Evolutionary conservation across 192 early-diverging fungal species (phyloP), one percentile per base, ranked within the genome.

Genomic region (Coemansia sp.): DNA sequence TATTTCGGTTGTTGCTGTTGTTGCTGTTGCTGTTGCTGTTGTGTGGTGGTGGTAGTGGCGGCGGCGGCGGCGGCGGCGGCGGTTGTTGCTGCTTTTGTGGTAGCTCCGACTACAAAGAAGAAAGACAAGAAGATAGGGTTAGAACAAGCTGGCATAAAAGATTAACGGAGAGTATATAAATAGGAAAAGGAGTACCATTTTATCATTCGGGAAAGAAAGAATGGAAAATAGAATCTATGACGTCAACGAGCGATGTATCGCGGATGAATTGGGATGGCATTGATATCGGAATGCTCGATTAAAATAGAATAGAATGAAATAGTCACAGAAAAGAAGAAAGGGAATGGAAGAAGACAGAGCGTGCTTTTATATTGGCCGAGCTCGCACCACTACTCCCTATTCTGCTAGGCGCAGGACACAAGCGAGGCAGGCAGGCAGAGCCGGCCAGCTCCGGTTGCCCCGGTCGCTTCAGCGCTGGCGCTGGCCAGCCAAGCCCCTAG

Each of bases 1-100:
- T 79, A 14, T 58, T 16, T 41, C 69, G 38, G 37, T 21, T 50
- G 23, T 41, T 57, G 34, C 20, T 41, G 36, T 37, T 64, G 68
- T 20, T 38, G 39, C 50, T 1, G 31, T 31, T 31, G 31, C 31
- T 31, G 31, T 4, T 3, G 31, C 4, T 31, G 31, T 4, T 31
- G 31, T 4, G n/a, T 31, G 31, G 4, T 31, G 31, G 2, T 31
- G 31, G n/a, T n/a, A n/a, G n/a, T n/a, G n/a, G n/a, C n/a, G n/a
- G n/a, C n/a, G n/a, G n/a, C n/a, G n/a, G n/a, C n/a, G n/a, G n/a
- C n/a, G n/a, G n/a, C n/a, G n/a, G n/a, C n/a, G n/a, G n/a, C n/a
- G n/a, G n/a, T n/a, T 42, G 60, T 16, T 43, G 41, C 18, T 31
- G 31, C 31, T 31, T 21, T 26, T n/a, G 34, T 7, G n/a, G 41